Conservation (phyloP, 2,329 filamentous ascomycete genomes). For the Phialophora chinensis region DNA sequence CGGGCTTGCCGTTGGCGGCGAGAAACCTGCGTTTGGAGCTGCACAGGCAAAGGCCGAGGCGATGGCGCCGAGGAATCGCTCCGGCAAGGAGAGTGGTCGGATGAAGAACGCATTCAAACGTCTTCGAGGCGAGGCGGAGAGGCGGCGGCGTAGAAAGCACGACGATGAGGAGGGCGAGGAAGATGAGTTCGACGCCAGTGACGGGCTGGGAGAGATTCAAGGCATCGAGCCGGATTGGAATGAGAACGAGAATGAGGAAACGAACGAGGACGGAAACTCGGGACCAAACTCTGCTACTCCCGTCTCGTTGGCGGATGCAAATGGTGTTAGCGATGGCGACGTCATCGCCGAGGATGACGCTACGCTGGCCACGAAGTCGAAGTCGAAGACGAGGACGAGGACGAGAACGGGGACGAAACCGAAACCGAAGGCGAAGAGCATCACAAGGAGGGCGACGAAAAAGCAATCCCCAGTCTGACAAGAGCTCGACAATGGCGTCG, state of each 20-base stretch:
- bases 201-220: slow-evolving; percentile 35
- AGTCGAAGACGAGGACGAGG: slow-evolving; percentile 2
- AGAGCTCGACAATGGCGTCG: not conserved
- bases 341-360: slow-evolving; percentile 43
- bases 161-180: slow-evolving; percentile 52
- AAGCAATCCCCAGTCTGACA: not conserved
- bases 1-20: slow-evolving; percentile 29
- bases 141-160: slow-evolving; percentile 34
- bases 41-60: slow-evolving; percentile 25
- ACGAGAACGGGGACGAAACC: not conserved
- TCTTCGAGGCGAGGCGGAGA: slow-evolving; percentile 63
- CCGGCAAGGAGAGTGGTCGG: slow-evolving; percentile 70
- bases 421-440: not conserved
- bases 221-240: slow-evolving; percentile 23
- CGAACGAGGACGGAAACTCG: not conserved
- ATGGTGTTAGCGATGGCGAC: slow-evolving; percentile 42
- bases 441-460: not conserved
- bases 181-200: slow-evolving; percentile 32
- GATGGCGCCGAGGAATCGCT: slow-evolving; percentile 65
- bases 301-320: slow-evolving; percentile 18
- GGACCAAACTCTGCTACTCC: not conserved
- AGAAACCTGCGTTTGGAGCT: slow-evolving; percentile 12
- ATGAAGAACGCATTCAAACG: slow-evolving; percentile 77
- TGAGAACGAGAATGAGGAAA: slow-evolving; percentile 2
- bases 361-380: slow-evolving; percentile 1